A percentile compares a stretch with the other conserved stretches of the same genome.
Evolutionary conservation across 352 stramenopile species (phyloP).

Genomic region (Globisporangium abappressorium): DNA sequence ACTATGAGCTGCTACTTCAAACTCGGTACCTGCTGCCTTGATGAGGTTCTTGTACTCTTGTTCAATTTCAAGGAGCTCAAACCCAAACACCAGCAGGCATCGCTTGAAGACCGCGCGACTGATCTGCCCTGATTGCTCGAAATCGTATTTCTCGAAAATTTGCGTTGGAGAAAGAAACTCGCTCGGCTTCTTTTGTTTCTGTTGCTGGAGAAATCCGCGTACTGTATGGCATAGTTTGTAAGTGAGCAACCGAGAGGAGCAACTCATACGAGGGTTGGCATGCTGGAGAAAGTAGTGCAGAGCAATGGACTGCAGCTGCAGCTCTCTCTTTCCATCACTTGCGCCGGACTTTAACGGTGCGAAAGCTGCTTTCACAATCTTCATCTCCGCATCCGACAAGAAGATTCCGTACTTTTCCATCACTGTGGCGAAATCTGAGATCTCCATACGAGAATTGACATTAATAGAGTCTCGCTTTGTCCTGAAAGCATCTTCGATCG

Average conservation of each 20-base stretch:
- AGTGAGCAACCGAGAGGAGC: slow-evolving; percentile 45
- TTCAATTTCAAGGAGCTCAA: slow-evolving; percentile 66
- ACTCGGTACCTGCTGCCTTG: background rate
- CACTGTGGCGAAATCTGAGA: slow-evolving; percentile 9
- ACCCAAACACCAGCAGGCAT: slow-evolving; percentile 54
- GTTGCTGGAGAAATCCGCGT: slow-evolving; percentile 26
- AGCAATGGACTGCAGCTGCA: slow-evolving; percentile 14
- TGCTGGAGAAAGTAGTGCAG: slow-evolving; percentile 56
- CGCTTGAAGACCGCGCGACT: slow-evolving; percentile 67
- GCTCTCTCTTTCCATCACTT: background rate
- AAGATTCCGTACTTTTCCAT: slow-evolving; percentile 36
- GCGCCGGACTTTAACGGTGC: background rate
- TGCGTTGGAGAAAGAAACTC: slow-evolving; percentile 23
- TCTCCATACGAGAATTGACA: slow-evolving; percentile 19
- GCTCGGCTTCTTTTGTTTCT: slow-evolving; percentile 25
- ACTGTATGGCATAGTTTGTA: slow-evolving; percentile 68
- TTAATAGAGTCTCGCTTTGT: slow-evolving; percentile 2
- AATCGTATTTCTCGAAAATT: slow-evolving; percentile 62
- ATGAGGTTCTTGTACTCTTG: slow-evolving; percentile 18
- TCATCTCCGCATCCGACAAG: slow-evolving; percentile 31
- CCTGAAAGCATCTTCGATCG: slow-evolving; percentile 37
- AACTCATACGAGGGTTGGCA: slow-evolving; percentile 52
- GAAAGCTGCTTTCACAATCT: slow-evolving; percentile 24
- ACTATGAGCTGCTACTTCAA: background rate
- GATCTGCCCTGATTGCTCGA: slow-evolving; percentile 35